Percentiles rank a stretch among this genome's conserved stretches.
Conservation (phyloP, 192 early-diverging fungal genomes). For the Oehlia diaphana region DNA sequence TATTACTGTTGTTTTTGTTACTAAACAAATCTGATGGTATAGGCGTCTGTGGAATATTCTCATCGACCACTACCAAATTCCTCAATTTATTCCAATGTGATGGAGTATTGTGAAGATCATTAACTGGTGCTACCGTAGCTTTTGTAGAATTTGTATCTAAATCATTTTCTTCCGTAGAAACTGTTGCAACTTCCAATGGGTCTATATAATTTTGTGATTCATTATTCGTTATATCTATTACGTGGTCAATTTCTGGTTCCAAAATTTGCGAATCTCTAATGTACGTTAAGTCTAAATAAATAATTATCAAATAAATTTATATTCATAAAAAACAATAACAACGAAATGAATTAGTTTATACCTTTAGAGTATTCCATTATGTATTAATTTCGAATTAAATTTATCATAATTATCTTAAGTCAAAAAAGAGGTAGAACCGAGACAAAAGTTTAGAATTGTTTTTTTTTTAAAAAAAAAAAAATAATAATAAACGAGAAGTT, state of each 20-base stretch:
- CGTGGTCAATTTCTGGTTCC: not conserved
- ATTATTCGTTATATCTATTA: not conserved
- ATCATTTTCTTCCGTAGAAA: not conserved
- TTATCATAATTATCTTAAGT: too few species aligned
- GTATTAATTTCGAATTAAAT: too few species aligned
- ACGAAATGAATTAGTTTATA: too few species aligned
- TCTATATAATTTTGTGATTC: not conserved
- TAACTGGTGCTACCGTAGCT: not conserved
- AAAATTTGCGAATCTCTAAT: not conserved
- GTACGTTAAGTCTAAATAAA: not conserved
- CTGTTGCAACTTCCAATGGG: not conserved
- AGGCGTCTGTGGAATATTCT: constrained; percentile 2
- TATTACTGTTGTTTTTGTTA: too few species aligned
- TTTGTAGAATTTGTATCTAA: not conserved
- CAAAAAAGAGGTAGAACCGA: too few species aligned
- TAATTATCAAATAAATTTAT: not conserved
- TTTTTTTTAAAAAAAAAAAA: too few species aligned
- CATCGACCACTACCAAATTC: constrained; percentile 12
- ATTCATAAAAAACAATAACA: not conserved
- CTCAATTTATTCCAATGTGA: constrained; percentile 15
- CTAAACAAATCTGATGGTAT: not conserved
- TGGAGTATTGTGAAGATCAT: not conserved
- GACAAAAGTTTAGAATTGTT: too few species aligned
- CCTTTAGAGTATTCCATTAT: too few species aligned
- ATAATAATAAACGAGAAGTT: too few species aligned